Evolutionary conservation across 2,329 filamentous ascomycete genomes (phyloP), one percentile per base, ranked within the genome.

Genomic region (Xylaria sp.): DNA sequence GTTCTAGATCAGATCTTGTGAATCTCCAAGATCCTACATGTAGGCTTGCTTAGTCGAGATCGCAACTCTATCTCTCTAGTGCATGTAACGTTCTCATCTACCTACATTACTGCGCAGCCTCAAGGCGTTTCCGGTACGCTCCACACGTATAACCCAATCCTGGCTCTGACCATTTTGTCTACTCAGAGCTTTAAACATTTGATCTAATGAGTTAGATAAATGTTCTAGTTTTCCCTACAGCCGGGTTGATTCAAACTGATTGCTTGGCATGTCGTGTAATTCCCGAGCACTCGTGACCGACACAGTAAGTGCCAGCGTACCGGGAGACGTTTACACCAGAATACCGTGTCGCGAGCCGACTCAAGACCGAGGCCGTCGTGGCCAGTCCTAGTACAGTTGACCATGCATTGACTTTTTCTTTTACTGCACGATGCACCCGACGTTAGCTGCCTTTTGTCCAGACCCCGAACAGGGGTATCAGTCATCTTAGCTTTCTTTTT

Each of bases 341-440:
- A 64, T 58, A 61, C 61, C 19, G 57, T 66, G 57, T 64, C 25
- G 64, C 61, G 17, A 53, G 57, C 53, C 52, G 46, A 58, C 17
- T 60, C 43, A n/a, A 47, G 54, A 51, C 43, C 43, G 57, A 54
- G 31, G 28, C 38, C 33, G 28, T 49, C 8, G 28, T 49, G n/a
- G n/a, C 33, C 57, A 45, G 21, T 52, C 38, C 46, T 50, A 47
- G 45, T 31, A 21, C 46, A 35, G 9, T 52, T 23, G 40, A 42
- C 57, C 19, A 43, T 49, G 19, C 60, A 56, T 47, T 46, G 49
- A 49, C 55, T 42, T 53, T 55, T 43, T 19, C 28, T 59, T 23
- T 15, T 25, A 33, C 52, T 45, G 42, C 51, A 42, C 31, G 31
- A 50, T 17, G 45, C 55, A 54, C 54, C 63, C 35, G 53, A 57